Conservation (phyloP, 495 filamentous ascomycete species). For the Lepraria neglecta region DNA sequence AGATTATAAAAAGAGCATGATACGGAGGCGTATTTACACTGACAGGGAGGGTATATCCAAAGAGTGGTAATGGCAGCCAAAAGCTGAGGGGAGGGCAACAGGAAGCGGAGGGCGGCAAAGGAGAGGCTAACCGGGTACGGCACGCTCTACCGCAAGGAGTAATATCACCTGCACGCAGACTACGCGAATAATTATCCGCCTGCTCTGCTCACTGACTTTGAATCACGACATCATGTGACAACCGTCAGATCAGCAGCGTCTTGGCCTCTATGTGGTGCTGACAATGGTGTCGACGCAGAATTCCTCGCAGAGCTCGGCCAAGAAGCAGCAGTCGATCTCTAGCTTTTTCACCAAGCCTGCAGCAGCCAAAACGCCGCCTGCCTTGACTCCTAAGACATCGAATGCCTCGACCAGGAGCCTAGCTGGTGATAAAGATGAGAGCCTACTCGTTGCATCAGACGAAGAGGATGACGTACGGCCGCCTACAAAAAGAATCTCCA, state of each 20-base stretch:
- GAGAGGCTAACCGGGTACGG: no score
- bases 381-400: constrained; percentile 8
- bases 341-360: constrained; percentile 77
- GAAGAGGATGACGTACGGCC: constrained; percentile 7
- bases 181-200: constrained; percentile 8
- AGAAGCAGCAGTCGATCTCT: constrained; percentile 76
- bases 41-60: no score
- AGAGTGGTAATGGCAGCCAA: no score
- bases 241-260: background rate
- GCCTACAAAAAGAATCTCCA: constrained; percentile 2
- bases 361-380: constrained; percentile 12
- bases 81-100: no score
- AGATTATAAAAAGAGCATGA: no score
- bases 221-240: background rate
- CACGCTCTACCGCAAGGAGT: no score
- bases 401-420: background rate
- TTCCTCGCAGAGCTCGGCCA: constrained; percentile 40
- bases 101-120: no score
- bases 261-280: background rate
- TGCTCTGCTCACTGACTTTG: background rate
- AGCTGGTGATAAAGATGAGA: constrained; percentile 14
- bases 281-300: constrained; percentile 25
- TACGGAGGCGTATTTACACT: no score
- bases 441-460: constrained; percentile 19
- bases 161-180: background rate